phyloP scores from a whole-genome alignment of 2,329 filamentous ascomycete genomes.

The Fusarium graminum region DNA sequence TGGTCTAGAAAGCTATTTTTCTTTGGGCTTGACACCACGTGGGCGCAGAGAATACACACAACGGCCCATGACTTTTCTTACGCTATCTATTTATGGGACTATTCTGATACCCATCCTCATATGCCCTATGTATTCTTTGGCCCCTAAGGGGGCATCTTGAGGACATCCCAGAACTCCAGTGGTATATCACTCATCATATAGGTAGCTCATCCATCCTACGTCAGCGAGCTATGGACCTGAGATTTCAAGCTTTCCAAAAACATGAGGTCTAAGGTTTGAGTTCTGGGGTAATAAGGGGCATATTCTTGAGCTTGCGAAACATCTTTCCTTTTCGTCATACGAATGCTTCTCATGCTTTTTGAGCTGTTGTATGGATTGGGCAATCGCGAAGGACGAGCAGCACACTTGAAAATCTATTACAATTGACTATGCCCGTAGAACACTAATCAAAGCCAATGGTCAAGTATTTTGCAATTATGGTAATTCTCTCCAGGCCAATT shows the following conservation, averaged over 20 bases:
- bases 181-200: slow-evolving; percentile 1
- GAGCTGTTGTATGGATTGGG: background rate
- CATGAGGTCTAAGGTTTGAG: slow-evolving; percentile 24
- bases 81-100: background rate
- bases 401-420: background rate
- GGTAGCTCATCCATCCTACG: background rate
- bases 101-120: too few relatives aligned
- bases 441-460: background rate
- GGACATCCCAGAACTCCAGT: background rate
- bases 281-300: slow-evolving; percentile 33
- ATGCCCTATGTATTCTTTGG: background rate
- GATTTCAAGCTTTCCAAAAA: slow-evolving; percentile 4
- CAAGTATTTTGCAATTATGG: background rate
- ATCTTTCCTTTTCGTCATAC: background rate
- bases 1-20: slow-evolving; percentile 6
- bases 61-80: slow-evolving; percentile 1
- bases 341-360: slow-evolving; percentile 29
- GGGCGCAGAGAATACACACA: background rate
- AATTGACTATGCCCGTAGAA: background rate
- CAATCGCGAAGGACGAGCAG: background rate
- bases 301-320: slow-evolving; percentile 3
- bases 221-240: background rate
- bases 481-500: background rate
- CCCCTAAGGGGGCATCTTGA: background rate
- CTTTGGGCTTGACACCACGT: slow-evolving; percentile 15